Percentiles rank a stretch among this genome's conserved stretches.
These are phyloP conservation scores for Zopfia rhizophila DNA, from an alignment of 2,329 filamentous ascomycete genomes.

Conservation along the genomic window DNA sequence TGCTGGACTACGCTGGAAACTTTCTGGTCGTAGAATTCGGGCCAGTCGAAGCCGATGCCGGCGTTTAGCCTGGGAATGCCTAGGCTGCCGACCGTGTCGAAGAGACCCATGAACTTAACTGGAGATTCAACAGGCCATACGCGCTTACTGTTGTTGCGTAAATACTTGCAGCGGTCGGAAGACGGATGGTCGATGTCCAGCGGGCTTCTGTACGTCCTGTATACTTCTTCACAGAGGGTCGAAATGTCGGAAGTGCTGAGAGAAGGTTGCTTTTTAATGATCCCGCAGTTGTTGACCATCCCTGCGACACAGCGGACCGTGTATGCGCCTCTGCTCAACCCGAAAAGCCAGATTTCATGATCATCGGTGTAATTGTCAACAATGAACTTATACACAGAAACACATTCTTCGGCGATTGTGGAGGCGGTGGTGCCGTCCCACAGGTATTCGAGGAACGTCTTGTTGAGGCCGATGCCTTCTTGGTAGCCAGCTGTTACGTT, in stretches of 20 bases:
- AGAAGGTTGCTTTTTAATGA: slow-evolving; percentile 38
- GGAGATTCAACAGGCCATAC: slow-evolving; percentile 45
- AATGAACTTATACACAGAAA: slow-evolving; percentile 48
- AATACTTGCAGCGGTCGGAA: slow-evolving; percentile 30
- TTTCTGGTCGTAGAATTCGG: slow-evolving; percentile 48
- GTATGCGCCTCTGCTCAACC: slow-evolving; percentile 59
- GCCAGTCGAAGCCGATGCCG: slow-evolving; percentile 48
- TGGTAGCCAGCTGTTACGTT: slow-evolving; percentile 48
- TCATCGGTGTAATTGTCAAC: slow-evolving; percentile 44
- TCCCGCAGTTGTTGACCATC: slow-evolving; percentile 57
- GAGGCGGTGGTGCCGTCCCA: slow-evolving; percentile 50
- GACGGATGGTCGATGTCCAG: slow-evolving; percentile 40
- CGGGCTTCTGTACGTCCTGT: slow-evolving; percentile 43
- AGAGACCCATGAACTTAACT: slow-evolving; percentile 45
- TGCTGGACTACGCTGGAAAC: slow-evolving; percentile 44
- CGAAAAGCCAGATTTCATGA: slow-evolving; percentile 58
- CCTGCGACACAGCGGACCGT: slow-evolving; percentile 56
- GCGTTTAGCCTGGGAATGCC: slow-evolving; percentile 48
- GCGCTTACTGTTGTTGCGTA: slow-evolving; percentile 26
- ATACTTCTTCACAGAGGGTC: slow-evolving; percentile 43
- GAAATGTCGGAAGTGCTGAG: slow-evolving; percentile 29
- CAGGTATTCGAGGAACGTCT: slow-evolving; percentile 49
- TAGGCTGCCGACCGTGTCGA: slow-evolving; percentile 48
- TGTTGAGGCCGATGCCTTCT: slow-evolving; percentile 48
- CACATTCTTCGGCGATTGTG: slow-evolving; percentile 48